These are phyloP conservation scores for Sclerotinia glacialis DNA, from an alignment of 2,329 filamentous ascomycete species.

Conservation along the genomic window DNA sequence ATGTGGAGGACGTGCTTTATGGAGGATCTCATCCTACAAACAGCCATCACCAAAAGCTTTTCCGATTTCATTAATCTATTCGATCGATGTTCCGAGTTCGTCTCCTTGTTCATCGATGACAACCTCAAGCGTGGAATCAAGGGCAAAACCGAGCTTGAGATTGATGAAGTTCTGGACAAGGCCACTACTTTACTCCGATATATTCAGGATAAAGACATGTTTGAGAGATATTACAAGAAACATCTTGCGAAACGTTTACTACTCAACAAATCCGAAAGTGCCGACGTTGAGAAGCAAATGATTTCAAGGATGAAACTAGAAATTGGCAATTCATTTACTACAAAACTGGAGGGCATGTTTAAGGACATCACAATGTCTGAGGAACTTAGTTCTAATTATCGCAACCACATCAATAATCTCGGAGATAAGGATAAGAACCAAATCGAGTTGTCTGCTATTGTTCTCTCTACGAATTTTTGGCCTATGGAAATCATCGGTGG, in stretches of 20 bases:
- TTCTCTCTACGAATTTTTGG: constrained; percentile 94
- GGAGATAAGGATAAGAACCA: constrained; percentile 55
- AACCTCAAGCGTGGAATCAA: constrained; percentile 92
- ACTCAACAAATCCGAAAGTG: constrained; percentile 84
- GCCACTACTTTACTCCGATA: constrained; percentile 86
- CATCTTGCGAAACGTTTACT: constrained; percentile 85
- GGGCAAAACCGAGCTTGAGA: constrained; percentile 84
- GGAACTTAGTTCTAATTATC: constrained; percentile 77
- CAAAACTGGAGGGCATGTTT: constrained; percentile 96
- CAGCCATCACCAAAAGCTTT: constrained; percentile 81
- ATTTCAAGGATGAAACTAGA: constrained; percentile 97
- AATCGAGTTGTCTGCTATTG: constrained; percentile 77
- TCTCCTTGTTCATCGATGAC: constrained; percentile 95
- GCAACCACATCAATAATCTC: constrained; percentile 58
- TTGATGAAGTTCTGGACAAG: constrained; percentile 82
- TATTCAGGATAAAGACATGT: constrained; percentile 86
- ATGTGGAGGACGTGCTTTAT: constrained; percentile 73
- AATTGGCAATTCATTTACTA: constrained; percentile 88
- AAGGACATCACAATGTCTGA: constrained; percentile 88
- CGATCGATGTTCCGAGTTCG: constrained; percentile 78
- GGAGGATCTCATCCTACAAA: constrained; percentile 73
- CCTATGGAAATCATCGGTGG: constrained; percentile 80
- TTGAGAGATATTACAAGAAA: constrained; percentile 97
- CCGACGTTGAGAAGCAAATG: constrained; percentile 92
- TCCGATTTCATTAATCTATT: constrained; percentile 94